Evolutionary conservation across 108 stramenopile genomes (phyloP).

Genomic region (Conticribra weissflogii): DNA sequence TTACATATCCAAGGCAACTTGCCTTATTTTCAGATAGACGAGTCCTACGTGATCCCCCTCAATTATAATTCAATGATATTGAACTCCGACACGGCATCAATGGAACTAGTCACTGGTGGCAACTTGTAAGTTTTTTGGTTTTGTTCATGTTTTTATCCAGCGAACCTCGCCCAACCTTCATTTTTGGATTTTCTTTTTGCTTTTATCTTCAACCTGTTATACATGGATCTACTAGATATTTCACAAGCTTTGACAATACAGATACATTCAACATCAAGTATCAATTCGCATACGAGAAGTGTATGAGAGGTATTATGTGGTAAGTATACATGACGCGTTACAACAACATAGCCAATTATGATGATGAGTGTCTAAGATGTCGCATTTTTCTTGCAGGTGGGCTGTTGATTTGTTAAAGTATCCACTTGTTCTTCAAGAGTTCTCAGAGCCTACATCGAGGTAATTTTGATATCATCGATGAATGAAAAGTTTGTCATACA

Average conservation of each 20-base stretch:
- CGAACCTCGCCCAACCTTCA: too few species aligned
- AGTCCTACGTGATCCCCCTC: slow-evolving; percentile 15
- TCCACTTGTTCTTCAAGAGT: slow-evolving; percentile 7
- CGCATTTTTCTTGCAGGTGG: slow-evolving; percentile 6
- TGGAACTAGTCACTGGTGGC: too few species aligned
- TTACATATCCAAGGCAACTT: too few species aligned
- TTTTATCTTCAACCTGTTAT: background rate
- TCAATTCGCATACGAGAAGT: slow-evolving; percentile 19
- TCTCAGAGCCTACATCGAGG: too few species aligned
- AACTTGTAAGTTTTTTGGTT: too few species aligned
- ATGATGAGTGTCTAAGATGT: too few species aligned
- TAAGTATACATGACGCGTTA: too few species aligned
- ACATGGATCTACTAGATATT: background rate
- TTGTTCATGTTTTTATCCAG: too few species aligned
- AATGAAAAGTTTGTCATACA: too few species aligned
- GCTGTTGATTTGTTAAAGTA: slow-evolving; percentile 32
- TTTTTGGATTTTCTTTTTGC: background rate
- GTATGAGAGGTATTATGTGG: slow-evolving; percentile 48
- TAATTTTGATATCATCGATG: too few species aligned
- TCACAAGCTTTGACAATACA: background rate
- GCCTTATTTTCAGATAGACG: slow-evolving; percentile 36
- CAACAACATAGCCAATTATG: too few species aligned
- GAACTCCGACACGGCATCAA: too few species aligned
- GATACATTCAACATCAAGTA: slow-evolving; percentile 26
- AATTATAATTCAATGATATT: slow-evolving; percentile 28